Evolutionary conservation across 179 eudicot species (phyloP).

Genomic region (Corrigiola litoralis): DNA sequence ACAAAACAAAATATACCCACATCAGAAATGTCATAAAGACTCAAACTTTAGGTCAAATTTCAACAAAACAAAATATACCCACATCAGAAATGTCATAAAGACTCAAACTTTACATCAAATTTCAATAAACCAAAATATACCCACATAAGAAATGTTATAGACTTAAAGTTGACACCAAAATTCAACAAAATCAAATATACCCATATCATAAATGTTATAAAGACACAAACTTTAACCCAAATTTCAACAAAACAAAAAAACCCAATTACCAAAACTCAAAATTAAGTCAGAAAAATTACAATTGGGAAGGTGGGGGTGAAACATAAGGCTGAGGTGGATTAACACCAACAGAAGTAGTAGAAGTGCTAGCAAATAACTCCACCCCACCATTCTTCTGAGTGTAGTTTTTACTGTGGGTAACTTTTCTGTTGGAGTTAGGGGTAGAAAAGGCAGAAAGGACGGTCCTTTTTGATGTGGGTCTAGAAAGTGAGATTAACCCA

Average conservation of each 20-base stretch:
- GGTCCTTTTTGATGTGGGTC: conserved; percentile 26
- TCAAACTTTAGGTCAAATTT: too few species aligned
- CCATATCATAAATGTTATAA: background rate
- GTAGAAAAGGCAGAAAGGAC: conserved; percentile 16
- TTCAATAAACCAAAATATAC: too few species aligned
- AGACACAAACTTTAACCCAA: background rate
- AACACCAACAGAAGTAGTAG: conserved; percentile 55
- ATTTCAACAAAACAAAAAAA: background rate
- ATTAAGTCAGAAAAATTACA: conserved; percentile 32
- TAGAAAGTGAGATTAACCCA: conserved; percentile 8
- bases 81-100: too few species aligned
- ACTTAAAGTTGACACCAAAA: too few species aligned
- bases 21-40: too few species aligned
- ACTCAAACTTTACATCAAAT: too few species aligned
- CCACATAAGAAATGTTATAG: too few species aligned
- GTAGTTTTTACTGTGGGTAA: background rate
- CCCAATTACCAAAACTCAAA: too few species aligned
- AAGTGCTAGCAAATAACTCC: conserved; percentile 47
- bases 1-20: too few species aligned
- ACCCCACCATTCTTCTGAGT: background rate
- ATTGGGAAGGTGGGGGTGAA: conserved; percentile 54
- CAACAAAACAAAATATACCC: too few species aligned
- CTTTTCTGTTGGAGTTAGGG: conserved; percentile 13
- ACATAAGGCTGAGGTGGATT: conserved; percentile 46
- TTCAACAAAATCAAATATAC: background rate